Conservation (phyloP, 2,329 filamentous ascomycete species). For the Hypoxylon sp. region DNA sequence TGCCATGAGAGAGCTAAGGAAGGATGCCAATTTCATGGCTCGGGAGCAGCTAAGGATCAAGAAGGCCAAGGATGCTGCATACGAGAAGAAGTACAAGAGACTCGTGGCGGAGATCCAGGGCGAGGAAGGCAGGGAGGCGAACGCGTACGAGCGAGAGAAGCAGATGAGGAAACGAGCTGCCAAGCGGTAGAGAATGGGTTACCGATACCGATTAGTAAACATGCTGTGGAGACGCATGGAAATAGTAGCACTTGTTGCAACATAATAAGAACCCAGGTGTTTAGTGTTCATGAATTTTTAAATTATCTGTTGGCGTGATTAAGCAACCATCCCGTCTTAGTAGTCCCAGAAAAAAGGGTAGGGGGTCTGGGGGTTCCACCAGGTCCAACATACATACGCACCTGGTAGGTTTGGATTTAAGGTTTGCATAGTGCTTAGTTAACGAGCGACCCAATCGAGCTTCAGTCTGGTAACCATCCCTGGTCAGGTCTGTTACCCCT, state of each 20-base stretch:
- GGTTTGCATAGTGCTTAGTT: not conserved
- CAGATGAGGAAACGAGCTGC: slow-evolving; percentile 77
- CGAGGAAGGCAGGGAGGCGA: slow-evolving; percentile 88
- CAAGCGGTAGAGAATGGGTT: slow-evolving; percentile 55
- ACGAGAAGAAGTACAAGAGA: slow-evolving; percentile 96
- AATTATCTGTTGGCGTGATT: slow-evolving; percentile 4
- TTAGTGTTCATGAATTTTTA: slow-evolving; percentile 2
- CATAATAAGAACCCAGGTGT: slow-evolving; percentile 5
- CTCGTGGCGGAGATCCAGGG: slow-evolving; percentile 96
- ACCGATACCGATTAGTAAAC: not conserved
- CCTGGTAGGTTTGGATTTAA: not conserved
- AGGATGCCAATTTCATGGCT: slow-evolving; percentile 94
- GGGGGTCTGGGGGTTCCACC: not conserved
- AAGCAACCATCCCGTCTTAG: not conserved
- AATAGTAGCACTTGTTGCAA: slow-evolving; percentile 8
- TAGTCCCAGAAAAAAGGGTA: not conserved
- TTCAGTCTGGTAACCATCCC: not conserved
- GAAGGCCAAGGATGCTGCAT: slow-evolving; percentile 92
- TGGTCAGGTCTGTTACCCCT: not conserved
- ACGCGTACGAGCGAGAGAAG: slow-evolving; percentile 91
- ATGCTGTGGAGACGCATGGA: slow-evolving; percentile 1
- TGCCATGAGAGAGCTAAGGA: slow-evolving; percentile 91
- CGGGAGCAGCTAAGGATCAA: slow-evolving; percentile 91
- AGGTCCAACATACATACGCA: not conserved
- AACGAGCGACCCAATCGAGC: slow-evolving; percentile 3